A percentile compares a stretch with the other conserved stretches of the same genome.
Conservation (phyloP, 1,284 basidiomycete species). For the Microbotryum lychnidis-dioicae region DNA sequence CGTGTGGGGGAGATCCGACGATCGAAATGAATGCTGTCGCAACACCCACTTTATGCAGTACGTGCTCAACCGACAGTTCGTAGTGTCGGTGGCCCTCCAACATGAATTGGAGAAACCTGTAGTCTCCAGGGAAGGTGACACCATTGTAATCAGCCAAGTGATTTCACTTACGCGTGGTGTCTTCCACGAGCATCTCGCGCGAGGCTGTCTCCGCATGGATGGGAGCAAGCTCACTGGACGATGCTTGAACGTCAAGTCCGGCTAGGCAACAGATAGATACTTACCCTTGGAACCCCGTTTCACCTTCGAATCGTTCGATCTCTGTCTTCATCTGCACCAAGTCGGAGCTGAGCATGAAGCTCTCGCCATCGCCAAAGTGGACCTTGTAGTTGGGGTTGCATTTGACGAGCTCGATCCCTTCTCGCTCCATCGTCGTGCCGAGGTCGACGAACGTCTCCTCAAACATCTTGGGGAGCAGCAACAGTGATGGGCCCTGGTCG, state of each 20-base stretch:
- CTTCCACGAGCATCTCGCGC: too few species aligned
- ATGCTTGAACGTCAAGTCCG: background rate
- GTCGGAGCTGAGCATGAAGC: constrained; percentile 44
- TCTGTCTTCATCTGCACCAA: constrained; percentile 44
- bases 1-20: too few species aligned
- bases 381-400: constrained; percentile 46
- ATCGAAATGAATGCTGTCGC: too few species aligned
- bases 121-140: background rate
- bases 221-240: background rate
- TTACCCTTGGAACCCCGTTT: constrained; percentile 42
- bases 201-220: too few species aligned
- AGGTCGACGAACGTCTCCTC: constrained; percentile 45
- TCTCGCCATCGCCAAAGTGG: constrained; percentile 46
- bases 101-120: constrained; percentile 41
- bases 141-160: background rate
- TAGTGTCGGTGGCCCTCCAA: constrained; percentile 45
- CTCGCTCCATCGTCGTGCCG: constrained; percentile 43
- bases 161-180: too few species aligned
- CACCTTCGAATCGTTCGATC: constrained; percentile 47
- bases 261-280: constrained; percentile 15
- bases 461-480: constrained; percentile 48
- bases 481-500: constrained; percentile 46
- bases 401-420: constrained; percentile 43
- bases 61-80: constrained; percentile 43
- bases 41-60: constrained; percentile 36